Conservation (phyloP, 352 stramenopile species). For the Phytophthora parvispora region DNA sequence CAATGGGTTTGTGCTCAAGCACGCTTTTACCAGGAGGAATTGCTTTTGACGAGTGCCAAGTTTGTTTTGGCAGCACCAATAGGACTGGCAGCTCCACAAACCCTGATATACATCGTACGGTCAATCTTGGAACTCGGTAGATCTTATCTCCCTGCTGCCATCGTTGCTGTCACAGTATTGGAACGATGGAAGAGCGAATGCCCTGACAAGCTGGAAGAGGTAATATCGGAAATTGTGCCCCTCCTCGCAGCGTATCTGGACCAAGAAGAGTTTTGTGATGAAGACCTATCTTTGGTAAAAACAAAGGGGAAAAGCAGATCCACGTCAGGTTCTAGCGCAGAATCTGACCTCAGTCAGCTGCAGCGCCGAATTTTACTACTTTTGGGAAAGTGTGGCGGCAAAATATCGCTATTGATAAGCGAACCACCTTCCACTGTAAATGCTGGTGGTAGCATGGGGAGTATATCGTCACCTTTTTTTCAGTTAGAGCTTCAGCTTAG, state of each 20-base stretch:
- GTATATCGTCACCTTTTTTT: slow-evolving; percentile 41
- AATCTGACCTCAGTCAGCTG: slow-evolving; percentile 52
- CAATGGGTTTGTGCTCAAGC: slow-evolving; percentile 52
- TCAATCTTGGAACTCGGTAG: slow-evolving; percentile 68
- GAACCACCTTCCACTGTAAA: slow-evolving; percentile 21
- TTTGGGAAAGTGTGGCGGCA: slow-evolving; percentile 63
- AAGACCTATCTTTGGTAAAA: slow-evolving; percentile 12
- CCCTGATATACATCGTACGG: slow-evolving; percentile 46
- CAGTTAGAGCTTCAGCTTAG: slow-evolving; percentile 56
- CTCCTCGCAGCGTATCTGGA: slow-evolving; percentile 66
- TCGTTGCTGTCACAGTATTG: slow-evolving; percentile 61
- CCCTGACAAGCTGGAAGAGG: slow-evolving; percentile 31
- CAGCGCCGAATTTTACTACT: slow-evolving; percentile 73
- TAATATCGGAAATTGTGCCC: slow-evolving; percentile 56
- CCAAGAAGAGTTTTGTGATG: slow-evolving; percentile 34
- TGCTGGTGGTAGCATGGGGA: slow-evolving; percentile 17
- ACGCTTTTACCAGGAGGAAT: slow-evolving; percentile 82
- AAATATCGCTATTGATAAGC: slow-evolving; percentile 60
- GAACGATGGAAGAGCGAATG: slow-evolving; percentile 62
- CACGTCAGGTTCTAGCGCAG: slow-evolving; percentile 16
- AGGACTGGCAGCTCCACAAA: slow-evolving; percentile 39
- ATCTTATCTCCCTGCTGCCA: slow-evolving; percentile 71
- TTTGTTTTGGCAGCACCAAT: slow-evolving; percentile 71
- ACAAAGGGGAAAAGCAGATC: not conserved
- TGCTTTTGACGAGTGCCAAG: slow-evolving; percentile 67